These are phyloP conservation scores for Cercospora nicotianae DNA, from an alignment of 2,329 filamentous ascomycete species.

Conservation along the genomic window DNA sequence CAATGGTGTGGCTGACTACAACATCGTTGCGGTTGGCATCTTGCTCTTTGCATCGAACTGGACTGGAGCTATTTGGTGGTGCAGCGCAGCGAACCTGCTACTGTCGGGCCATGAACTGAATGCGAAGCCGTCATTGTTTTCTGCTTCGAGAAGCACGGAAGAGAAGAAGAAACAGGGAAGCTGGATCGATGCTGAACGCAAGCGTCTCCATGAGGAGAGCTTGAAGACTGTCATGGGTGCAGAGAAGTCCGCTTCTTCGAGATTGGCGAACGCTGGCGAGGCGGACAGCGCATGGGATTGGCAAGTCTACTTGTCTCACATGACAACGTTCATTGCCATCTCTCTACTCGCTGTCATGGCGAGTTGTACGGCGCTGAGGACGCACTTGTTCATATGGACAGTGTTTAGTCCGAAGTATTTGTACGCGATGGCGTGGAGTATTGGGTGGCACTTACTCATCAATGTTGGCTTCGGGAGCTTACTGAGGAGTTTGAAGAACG, in stretches of 20 bases:
- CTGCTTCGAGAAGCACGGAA: neutral
- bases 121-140: constrained; percentile 22
- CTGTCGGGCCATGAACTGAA: constrained; percentile 37
- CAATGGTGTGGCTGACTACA: constrained; percentile 84
- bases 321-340: constrained; percentile 69
- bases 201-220: constrained; percentile 31
- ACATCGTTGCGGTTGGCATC: constrained; percentile 73
- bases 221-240: constrained; percentile 20
- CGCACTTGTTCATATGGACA: constrained; percentile 97
- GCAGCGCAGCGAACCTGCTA: constrained; percentile 57
- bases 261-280: neutral
- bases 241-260: neutral
- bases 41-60: constrained; percentile 89
- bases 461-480: constrained; percentile 61
- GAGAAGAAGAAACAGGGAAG: neutral
- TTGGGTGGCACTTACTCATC: constrained; percentile 75
- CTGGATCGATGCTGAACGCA: constrained; percentile 37
- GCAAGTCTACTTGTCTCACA: constrained; percentile 56
- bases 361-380: constrained; percentile 78
- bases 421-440: constrained; percentile 84
- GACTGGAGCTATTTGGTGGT: constrained; percentile 89
- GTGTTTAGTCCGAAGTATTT: constrained; percentile 97
- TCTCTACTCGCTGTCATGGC: constrained; percentile 76
- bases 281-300: constrained; percentile 31
- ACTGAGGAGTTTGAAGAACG: constrained; percentile 11